Evolutionary conservation across 371 early-diverging fungal species (phyloP), one percentile per base, ranked within the genome.

Genomic region (Paraphysoderma sedebokerense): DNA sequence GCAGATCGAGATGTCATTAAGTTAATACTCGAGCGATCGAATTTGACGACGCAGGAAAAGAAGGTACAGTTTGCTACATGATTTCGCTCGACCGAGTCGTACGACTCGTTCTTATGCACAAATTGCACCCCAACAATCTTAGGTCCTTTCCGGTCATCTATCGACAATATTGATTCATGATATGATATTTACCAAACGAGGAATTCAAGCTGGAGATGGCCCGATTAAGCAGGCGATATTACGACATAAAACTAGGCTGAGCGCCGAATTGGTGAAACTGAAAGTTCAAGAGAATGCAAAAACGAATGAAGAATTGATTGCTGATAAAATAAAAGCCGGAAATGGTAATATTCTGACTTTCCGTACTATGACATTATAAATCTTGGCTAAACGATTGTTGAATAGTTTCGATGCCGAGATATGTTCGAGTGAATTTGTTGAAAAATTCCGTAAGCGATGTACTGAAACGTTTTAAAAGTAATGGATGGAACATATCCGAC

Each of bases 401-500:
- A 3, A 12, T 9, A 63, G 76, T 74, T 6, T 51, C 68, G 12
- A 58, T 87, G 22, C 89, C 81, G 12, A 61, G 81, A 39, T 82
- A 79, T 60, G 75, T 81, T 6, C 74, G 87, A 12, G 77, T 87
- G 1, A 89, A 86, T 58, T 58, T 64, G 19, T 66, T 84, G 28
- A 72, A 69, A 47, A 71, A 70, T n/a, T 72, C 74, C 0, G 70
- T 84, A 17, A 68, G 77, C 2, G 62, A 75, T 15, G 81, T 79
- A 0, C 67, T 88, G 13, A 57, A 74, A 30, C 59, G 60, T 6
- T 82, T 93, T 39, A 51, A 64, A 40, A 61, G 65, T 22, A 70
- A 72, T 50, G 70, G 75, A 0, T 87, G 74, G 57, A 58, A 58
- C 8, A 56, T 69, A 11, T 53, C 67, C 0, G 69, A 67, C 30